Conservation (phyloP, 768 basidiomycete genomes). For the Leucocoprinus birnbaumii region DNA sequence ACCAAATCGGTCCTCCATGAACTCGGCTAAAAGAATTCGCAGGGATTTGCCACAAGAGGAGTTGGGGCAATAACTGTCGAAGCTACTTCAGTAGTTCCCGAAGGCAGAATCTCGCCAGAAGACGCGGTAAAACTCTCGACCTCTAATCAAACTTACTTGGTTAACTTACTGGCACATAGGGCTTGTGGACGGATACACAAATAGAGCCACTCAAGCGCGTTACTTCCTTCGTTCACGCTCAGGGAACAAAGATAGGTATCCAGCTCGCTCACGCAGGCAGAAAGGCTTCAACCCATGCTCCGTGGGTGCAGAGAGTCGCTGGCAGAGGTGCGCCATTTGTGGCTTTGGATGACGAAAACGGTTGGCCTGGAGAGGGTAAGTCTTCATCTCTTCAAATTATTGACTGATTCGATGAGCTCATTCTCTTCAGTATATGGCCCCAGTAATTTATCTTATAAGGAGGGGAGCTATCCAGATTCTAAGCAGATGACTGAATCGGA, state of each 20-base stretch:
- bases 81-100: constrained; percentile 70
- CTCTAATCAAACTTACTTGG: neutral
- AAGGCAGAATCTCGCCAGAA: constrained; percentile 75
- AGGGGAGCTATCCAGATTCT: constrained; percentile 47
- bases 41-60: constrained; percentile 70
- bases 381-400: constrained; percentile 1
- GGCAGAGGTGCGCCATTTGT: constrained; percentile 30
- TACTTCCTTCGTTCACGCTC: constrained; percentile 70
- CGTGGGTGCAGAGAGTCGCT: constrained; percentile 53
- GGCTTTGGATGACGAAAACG: constrained; percentile 49
- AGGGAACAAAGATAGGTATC: constrained; percentile 70
- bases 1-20: neutral
- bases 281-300: constrained; percentile 69
- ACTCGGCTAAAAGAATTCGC: neutral
- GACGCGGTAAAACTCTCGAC: constrained; percentile 51
- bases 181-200: constrained; percentile 76
- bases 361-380: constrained; percentile 67
- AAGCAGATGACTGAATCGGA: constrained; percentile 54
- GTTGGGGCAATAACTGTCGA: constrained; percentile 70
- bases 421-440: constrained; percentile 54
- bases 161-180: constrained; percentile 27
- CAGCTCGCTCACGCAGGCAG: constrained; percentile 76
- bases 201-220: constrained; percentile 67
- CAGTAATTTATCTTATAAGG: constrained; percentile 51
- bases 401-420: neutral